These are phyloP conservation scores for Geranium incanum DNA, from an alignment of 441 rosid species.

Conservation along the genomic window DNA sequence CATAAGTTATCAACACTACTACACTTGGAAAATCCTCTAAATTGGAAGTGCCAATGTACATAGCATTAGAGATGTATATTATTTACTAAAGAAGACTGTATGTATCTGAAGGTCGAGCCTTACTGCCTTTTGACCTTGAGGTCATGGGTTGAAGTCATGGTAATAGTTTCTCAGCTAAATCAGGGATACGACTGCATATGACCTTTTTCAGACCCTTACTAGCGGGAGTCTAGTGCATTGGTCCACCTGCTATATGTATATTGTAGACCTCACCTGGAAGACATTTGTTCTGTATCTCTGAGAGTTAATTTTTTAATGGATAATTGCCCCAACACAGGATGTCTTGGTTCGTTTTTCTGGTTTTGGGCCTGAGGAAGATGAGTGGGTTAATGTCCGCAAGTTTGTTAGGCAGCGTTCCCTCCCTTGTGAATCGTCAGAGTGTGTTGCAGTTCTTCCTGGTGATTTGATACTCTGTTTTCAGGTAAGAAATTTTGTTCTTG, in stretches of 20 bases:
- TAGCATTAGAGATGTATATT: neutral
- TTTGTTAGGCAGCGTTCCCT: constrained; percentile 87
- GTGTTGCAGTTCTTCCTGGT: constrained; percentile 95
- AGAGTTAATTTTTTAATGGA: neutral
- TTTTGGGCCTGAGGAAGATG: constrained; percentile 92
- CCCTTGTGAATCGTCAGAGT: constrained; percentile 96
- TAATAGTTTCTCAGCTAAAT: no score
- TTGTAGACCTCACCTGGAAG: no score
- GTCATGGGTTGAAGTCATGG: no score
- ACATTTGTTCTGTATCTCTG: neutral
- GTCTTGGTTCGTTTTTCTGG: constrained; percentile 90
- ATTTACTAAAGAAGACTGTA: no score
- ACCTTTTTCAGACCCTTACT: neutral
- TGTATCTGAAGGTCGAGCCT: no score
- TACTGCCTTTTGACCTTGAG: no score
- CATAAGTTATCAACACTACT: neutral
- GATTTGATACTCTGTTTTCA: constrained; percentile 96
- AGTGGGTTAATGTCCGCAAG: constrained; percentile 82
- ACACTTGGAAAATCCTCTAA: neutral
- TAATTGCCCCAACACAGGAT: constrained; percentile 47
- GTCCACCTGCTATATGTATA: neutral
- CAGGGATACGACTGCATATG: no score
- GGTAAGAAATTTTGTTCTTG: constrained; percentile 34
- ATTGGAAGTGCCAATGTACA: neutral
- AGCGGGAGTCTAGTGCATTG: neutral